phyloP scores from a whole-genome alignment of 2,329 filamentous ascomycete genomes.

The Fusarium sambucinum region DNA sequence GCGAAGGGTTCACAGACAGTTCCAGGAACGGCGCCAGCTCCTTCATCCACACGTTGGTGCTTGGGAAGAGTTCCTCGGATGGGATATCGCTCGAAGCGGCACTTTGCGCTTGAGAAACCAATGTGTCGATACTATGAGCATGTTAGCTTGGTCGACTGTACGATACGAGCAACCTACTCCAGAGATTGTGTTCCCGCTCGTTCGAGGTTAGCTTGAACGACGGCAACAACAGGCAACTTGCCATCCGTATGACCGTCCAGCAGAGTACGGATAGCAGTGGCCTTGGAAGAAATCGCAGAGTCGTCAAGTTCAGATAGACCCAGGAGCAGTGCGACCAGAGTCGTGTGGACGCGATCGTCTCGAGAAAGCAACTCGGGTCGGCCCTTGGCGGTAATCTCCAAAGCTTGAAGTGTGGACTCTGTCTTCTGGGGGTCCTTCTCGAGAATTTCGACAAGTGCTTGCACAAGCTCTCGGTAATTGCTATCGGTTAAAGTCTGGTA shows the following conservation, averaged over 20 bases:
- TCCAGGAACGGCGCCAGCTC: conserved; percentile 69
- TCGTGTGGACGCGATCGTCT: conserved; percentile 61
- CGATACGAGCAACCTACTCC: conserved; percentile 54
- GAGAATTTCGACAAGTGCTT: conserved; percentile 52
- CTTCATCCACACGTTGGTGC: conserved; percentile 71
- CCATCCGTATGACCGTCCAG: conserved; percentile 60
- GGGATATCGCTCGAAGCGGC: conserved; percentile 49
- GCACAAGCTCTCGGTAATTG: conserved; percentile 51
- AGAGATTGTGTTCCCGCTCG: conserved; percentile 62
- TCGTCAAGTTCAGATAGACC: conserved; percentile 65
- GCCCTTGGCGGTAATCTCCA: conserved; percentile 63
- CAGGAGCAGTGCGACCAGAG: conserved; percentile 65
- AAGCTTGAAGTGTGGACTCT: conserved; percentile 55
- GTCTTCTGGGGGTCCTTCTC: conserved; percentile 47
- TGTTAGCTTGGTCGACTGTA: background rate
- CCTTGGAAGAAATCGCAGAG: conserved; percentile 55
- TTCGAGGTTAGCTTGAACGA: conserved; percentile 69
- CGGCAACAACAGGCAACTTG: conserved; percentile 60
- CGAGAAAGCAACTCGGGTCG: conserved; percentile 59
- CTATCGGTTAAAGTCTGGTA: conserved; percentile 57
- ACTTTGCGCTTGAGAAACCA: conserved; percentile 61
- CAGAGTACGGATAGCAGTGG: conserved; percentile 58
- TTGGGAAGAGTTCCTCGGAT: conserved; percentile 70
- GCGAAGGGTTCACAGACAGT: conserved; percentile 67
- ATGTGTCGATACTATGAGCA: conserved; percentile 61